Percentiles rank a stretch among this genome's conserved stretches.
These are phyloP conservation scores for Syzygium oleosum DNA, from an alignment of 345 rosid genomes.

Conservation along the genomic window DNA sequence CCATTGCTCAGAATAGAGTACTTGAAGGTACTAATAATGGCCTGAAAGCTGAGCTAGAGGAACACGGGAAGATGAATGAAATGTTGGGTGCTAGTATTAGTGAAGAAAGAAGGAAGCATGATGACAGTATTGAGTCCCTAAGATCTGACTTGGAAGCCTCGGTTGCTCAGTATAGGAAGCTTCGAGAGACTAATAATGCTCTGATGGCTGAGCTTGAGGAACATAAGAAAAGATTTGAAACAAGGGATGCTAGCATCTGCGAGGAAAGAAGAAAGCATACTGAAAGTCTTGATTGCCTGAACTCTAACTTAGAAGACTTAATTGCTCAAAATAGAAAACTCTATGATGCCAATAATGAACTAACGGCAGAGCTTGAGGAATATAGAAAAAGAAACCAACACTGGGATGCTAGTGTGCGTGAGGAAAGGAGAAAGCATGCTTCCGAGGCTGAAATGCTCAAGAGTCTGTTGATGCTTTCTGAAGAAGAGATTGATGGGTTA, in stretches of 20 bases:
- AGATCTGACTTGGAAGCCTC: conserved; percentile 8
- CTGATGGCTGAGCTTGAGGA: conserved; percentile 7
- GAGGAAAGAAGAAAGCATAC: conserved; percentile 40
- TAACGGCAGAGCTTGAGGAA: conserved; percentile 6
- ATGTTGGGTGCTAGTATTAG: conserved; percentile 9
- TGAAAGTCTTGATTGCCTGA: neutral
- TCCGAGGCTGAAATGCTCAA: conserved; percentile 45
- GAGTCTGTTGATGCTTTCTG: conserved; percentile 28
- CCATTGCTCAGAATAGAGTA: conserved; percentile 2
- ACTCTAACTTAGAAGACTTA: conserved; percentile 6
- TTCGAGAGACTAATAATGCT: neutral
- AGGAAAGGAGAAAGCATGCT: conserved; percentile 26
- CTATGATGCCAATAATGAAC: neutral
- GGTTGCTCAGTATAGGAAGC: conserved; percentile 1
- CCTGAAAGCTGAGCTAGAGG: conserved; percentile 7
- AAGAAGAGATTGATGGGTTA: conserved; percentile 51
- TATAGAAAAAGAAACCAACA: neutral
- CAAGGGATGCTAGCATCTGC: conserved; percentile 8
- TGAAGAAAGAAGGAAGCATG: conserved; percentile 44
- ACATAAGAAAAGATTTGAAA: neutral
- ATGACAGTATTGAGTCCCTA: neutral
- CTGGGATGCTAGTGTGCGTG: conserved; percentile 13
- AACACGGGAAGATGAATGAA: neutral
- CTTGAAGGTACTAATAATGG: neutral
- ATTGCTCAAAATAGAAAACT: conserved; percentile 6